phyloP scores from a whole-genome alignment of 2,329 filamentous ascomycete species.

The Colletotrichum sp. region DNA sequence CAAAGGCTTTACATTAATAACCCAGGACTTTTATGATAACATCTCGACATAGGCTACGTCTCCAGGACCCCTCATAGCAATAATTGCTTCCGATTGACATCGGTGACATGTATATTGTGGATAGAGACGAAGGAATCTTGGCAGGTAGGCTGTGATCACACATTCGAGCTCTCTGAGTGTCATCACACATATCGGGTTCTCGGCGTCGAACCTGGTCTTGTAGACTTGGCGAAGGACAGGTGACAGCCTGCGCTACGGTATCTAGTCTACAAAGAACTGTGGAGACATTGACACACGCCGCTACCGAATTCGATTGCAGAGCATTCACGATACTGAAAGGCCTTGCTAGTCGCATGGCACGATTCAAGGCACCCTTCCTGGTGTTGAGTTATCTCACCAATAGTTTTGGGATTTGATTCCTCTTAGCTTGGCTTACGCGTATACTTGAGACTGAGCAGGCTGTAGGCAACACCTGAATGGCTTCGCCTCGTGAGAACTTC shows the following conservation, averaged over 20 bases:
- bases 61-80: neutral
- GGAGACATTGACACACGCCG: neutral
- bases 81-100: neutral
- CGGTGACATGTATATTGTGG: neutral
- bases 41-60: neutral
- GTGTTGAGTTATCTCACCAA: neutral
- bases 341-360: neutral
- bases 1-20: neutral
- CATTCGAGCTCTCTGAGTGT: neutral
- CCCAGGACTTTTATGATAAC: neutral
- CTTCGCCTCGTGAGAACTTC: neutral
- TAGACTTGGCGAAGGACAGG: neutral
- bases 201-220: neutral
- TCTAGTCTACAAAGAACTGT: neutral
- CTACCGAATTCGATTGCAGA: neutral
- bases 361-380: neutral
- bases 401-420: neutral
- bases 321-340: neutral
- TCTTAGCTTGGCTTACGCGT: neutral
- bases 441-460: neutral
- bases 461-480: neutral
- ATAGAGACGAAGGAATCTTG: neutral
- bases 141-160: neutral
- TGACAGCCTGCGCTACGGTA: accelerated
- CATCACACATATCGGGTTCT: neutral